Evolutionary conservation across 306 rosid species (phyloP).

Genomic region (Rosa chinensis): DNA sequence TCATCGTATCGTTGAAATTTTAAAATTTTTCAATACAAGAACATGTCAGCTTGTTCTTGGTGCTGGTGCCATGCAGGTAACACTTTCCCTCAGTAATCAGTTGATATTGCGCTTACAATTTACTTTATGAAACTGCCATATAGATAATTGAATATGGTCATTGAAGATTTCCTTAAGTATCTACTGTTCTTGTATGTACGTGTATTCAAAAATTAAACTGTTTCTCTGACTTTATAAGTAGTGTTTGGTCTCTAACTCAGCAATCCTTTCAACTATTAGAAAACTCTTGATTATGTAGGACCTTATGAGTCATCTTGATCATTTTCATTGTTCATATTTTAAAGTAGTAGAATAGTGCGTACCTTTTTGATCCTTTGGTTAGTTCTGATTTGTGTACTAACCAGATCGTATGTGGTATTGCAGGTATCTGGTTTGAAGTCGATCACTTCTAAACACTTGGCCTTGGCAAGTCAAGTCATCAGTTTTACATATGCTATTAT

Average conservation of each 20-base stretch:
- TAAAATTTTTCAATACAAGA: slow-evolving; percentile 95
- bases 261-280: not conserved
- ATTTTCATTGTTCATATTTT: not conserved
- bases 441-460: slow-evolving; percentile 95
- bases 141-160: slow-evolving; percentile 4
- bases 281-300: not conserved
- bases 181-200: not conserved
- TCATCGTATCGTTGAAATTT: slow-evolving; percentile 89
- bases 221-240: not conserved
- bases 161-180: not conserved
- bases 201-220: not conserved
- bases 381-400: slow-evolving; percentile 5
- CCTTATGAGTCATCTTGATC: not conserved
- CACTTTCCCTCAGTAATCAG: slow-evolving; percentile 7
- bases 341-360: not conserved
- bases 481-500: slow-evolving; percentile 75
- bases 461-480: slow-evolving; percentile 99
- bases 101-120: slow-evolving; percentile 2
- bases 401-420: slow-evolving; percentile 30
- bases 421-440: slow-evolving; percentile 99
- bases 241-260: slow-evolving; percentile 10
- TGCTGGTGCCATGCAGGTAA: slow-evolving; percentile 99
- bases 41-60: slow-evolving; percentile 99
- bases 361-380: not conserved
- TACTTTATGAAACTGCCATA: not conserved